Evolutionary conservation across 257 asterid genomes (phyloP).

Genomic region (Solanum medicagineum): DNA sequence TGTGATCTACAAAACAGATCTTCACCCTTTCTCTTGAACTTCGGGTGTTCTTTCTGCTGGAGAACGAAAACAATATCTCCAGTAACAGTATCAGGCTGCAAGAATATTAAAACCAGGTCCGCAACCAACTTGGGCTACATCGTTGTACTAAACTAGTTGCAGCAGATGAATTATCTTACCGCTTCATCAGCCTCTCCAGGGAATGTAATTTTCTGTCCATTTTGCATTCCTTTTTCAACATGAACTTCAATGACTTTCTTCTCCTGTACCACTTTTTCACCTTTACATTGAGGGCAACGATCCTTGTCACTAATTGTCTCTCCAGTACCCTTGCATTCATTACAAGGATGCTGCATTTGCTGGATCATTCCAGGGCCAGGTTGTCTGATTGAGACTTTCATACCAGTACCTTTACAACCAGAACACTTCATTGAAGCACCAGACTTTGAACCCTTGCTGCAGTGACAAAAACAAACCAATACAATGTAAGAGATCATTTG

Average conservation of each 20-base stretch:
- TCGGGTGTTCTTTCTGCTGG: conserved; percentile 65
- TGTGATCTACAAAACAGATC: conserved; percentile 56
- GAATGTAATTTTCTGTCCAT: conserved; percentile 58
- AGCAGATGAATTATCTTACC: conserved; percentile 10
- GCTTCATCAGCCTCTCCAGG: conserved; percentile 85
- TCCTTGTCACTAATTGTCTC: conserved; percentile 52
- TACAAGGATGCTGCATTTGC: conserved; percentile 72
- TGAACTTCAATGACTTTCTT: conserved; percentile 62
- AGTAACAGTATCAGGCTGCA: conserved; percentile 58
- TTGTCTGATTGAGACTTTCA: conserved; percentile 58
- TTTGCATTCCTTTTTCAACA: conserved; percentile 68
- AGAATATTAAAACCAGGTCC: neutral
- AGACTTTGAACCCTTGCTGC: conserved; percentile 63
- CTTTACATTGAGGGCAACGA: conserved; percentile 57
- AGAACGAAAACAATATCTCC: conserved; percentile 61
- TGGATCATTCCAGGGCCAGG: conserved; percentile 63
- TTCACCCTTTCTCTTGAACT: conserved; percentile 52
- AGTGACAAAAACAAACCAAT: neutral
- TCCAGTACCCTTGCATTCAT: conserved; percentile 62
- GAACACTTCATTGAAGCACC: conserved; percentile 56
- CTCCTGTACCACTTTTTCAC: conserved; percentile 52
- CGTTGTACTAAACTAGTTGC: neutral
- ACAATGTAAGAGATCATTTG: neutral
- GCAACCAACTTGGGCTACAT: neutral
- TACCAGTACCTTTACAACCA: conserved; percentile 60